These are phyloP conservation scores for Tolypocladium paradoxum DNA, from an alignment of 2,329 filamentous ascomycete genomes.

Conservation along the genomic window DNA sequence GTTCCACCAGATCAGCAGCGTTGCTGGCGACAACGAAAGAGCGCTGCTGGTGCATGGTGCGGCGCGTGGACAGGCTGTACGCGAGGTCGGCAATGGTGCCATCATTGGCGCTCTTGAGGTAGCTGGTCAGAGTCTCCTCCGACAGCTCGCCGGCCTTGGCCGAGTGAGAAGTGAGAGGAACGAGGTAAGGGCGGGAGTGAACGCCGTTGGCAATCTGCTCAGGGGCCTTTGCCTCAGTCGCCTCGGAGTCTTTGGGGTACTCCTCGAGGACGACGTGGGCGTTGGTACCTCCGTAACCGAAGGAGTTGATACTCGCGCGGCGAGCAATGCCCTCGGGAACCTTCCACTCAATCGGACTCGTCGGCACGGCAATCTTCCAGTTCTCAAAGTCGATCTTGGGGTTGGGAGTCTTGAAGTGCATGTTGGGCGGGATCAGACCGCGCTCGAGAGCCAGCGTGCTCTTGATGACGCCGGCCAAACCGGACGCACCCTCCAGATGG, in stretches of 20 bases:
- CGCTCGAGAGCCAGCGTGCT: slow-evolving; percentile 12
- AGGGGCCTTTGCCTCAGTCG: background rate
- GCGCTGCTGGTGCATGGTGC: slow-evolving; percentile 11
- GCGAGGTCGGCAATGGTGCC: slow-evolving; percentile 10
- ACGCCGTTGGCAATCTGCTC: slow-evolving; percentile 9
- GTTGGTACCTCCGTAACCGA: slow-evolving; percentile 27
- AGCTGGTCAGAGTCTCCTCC: slow-evolving; percentile 8
- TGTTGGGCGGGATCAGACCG: slow-evolving; percentile 14
- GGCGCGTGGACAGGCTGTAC: slow-evolving; percentile 10
- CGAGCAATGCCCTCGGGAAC: slow-evolving; percentile 1
- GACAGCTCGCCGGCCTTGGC: slow-evolving; percentile 10
- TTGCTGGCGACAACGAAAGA: slow-evolving; percentile 12
- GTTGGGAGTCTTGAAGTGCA: slow-evolving; percentile 11
- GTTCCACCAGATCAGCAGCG: slow-evolving; percentile 6
- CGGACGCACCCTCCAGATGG: slow-evolving; percentile 14
- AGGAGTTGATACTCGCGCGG: slow-evolving; percentile 22
- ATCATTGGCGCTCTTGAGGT: slow-evolving; percentile 6
- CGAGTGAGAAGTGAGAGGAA: slow-evolving; percentile 12
- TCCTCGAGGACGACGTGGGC: slow-evolving; percentile 18
- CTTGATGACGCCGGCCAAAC: slow-evolving; percentile 16
- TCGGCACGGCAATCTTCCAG: slow-evolving; percentile 6
- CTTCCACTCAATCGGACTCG: background rate
- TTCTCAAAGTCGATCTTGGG: slow-evolving; percentile 12
- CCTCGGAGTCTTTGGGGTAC: background rate
- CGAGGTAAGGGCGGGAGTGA: slow-evolving; percentile 9